Base-by-base conservation (phyloP, 1,284 basidiomycete genomes). In the Naganishia sp. region DNA sequence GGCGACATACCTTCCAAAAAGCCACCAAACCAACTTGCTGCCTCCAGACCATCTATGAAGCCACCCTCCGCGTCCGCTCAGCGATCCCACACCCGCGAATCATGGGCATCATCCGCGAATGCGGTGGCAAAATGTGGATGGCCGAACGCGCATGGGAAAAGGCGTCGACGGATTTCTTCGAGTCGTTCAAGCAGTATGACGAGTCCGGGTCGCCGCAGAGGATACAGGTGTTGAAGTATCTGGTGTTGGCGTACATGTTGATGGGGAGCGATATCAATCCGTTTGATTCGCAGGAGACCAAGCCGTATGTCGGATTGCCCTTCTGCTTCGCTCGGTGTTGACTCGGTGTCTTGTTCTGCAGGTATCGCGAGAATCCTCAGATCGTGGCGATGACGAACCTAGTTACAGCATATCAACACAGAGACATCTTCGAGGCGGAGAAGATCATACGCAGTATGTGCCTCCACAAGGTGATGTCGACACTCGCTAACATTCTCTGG, bases 101-200 rank as follows among this genome's bases (percentile, higher is more conserved):
- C 75, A 94, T 98, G 90, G 96, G 95, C 61, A 91, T 98, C 63
- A 99, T 99, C 80, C 92, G 94, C 75, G 96, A 99, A 79, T 98
- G 95, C 72, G 96, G 96, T 15, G 96, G 96, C 9, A 99, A 99
- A 82, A 99, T 99, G 96, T 97, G 96, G 92, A 99, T 99, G 96
- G 92, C 92, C 66, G 96, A 99, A 83, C 90, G 94, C 90, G 77
- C 73, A 88, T 99, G 95, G 94, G 90, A 90, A 68, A 88, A 91
- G 59, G 96, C 96, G 0, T 95, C 93, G 71, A 91, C 93, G 74
- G 95, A 99, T 81, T 96, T 99, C 78, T 99, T 98, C 80, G 94
- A 98, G 74, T 94, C 94, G 0, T 99, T 99, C 84, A 86, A 91
- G 73, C 96, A 94, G 78, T 99, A 99, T 78, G 96, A 99, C 73